Percentiles rank a stretch among this genome's conserved stretches.
phyloP scores from a whole-genome alignment of 2,329 filamentous ascomycete genomes.

The Pseudogymnoascus sp. region DNA sequence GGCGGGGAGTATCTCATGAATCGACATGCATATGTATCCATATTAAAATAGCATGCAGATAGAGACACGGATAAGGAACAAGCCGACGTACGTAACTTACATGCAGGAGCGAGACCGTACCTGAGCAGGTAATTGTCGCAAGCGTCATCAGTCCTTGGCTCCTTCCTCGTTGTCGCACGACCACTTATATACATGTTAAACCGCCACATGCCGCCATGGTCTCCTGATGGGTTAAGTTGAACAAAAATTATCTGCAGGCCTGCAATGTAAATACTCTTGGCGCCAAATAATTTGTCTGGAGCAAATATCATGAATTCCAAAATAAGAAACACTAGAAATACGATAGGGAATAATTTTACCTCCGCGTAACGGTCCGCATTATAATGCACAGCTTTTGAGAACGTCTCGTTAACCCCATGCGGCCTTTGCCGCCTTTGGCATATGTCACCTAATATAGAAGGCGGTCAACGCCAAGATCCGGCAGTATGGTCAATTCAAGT shows the following conservation, averaged over 20 bases:
- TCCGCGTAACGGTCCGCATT: neutral
- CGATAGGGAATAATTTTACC: neutral
- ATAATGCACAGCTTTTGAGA: neutral
- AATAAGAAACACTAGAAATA: neutral
- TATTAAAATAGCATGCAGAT: neutral
- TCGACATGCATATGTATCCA: neutral
- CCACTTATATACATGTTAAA: neutral
- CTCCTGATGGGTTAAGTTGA: neutral
- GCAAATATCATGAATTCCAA: neutral
- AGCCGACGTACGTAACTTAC: neutral
- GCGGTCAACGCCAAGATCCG: neutral
- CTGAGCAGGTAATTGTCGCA: neutral
- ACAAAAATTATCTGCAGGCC: neutral
- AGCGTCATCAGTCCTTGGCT: neutral
- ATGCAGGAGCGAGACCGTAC: conserved; percentile 2
- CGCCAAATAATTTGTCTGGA: neutral
- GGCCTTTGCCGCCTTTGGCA: conserved; percentile 3
- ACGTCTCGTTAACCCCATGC: neutral
- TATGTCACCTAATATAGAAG: neutral
- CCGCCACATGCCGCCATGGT: neutral
- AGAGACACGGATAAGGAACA: neutral
- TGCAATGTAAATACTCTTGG: neutral
- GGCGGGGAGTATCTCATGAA: neutral
- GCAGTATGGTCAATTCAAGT: conserved; percentile 4
- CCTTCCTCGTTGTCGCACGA: neutral